Evolutionary conservation across 768 basidiomycete genomes (phyloP).

Genomic region (Russula ochroleuca): DNA sequence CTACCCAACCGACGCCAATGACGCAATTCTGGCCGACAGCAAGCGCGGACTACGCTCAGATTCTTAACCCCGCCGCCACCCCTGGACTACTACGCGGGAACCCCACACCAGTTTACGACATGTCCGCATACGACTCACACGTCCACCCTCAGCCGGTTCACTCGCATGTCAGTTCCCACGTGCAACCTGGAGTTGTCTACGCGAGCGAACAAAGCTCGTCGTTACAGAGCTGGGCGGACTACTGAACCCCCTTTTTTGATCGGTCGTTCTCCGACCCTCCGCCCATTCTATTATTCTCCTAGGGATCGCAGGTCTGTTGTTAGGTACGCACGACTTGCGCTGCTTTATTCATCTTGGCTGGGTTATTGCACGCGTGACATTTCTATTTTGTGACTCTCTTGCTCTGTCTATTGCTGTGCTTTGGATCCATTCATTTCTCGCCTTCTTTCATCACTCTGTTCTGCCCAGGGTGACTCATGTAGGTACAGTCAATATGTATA

Average conservation of each 20-base stretch:
- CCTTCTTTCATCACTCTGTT: background rate
- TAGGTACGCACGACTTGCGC: background rate
- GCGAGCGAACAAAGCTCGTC: conserved; percentile 21
- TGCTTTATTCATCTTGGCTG: conserved; percentile 8
- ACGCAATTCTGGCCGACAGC: conserved; percentile 17
- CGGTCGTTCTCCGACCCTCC: background rate
- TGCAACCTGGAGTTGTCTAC: conserved; percentile 6
- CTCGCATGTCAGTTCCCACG: background rate
- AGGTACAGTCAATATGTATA: conserved; percentile 24
- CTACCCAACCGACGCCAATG: conserved; percentile 1
- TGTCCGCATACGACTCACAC: conserved; percentile 3
- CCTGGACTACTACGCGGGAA: conserved; percentile 20
- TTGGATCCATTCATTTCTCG: conserved; percentile 11
- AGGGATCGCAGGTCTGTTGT: conserved; percentile 9
- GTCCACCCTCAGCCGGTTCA: conserved; percentile 1
- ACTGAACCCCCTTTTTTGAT: conserved; percentile 6
- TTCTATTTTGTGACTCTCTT: conserved; percentile 4
- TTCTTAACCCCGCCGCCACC: conserved; percentile 21
- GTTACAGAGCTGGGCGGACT: conserved; percentile 21
- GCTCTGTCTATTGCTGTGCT: conserved; percentile 9
- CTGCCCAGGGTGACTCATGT: conserved; percentile 10
- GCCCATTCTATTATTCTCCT: background rate
- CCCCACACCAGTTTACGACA: conserved; percentile 16
- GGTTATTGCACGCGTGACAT: conserved; percentile 12
- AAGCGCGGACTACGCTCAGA: conserved; percentile 22